Conservation (phyloP, 2,329 filamentous ascomycete species). For the Spiromastix sp. region DNA sequence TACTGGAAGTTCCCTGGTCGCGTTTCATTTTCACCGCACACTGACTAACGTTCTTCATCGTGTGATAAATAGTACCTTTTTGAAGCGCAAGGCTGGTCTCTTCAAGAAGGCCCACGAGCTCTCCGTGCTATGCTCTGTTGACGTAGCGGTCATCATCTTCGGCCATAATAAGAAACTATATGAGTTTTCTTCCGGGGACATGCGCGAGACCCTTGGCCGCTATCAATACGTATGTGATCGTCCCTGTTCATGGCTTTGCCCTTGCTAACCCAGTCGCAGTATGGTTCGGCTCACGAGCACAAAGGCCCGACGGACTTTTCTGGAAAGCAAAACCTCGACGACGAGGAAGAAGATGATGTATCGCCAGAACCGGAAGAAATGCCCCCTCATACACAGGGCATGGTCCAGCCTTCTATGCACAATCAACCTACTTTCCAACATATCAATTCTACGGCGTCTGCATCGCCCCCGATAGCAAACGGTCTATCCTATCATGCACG, state of each 20-base stretch:
- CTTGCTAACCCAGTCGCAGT: slow-evolving; percentile 44
- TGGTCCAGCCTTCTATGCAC: slow-evolving; percentile 62
- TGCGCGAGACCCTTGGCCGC: slow-evolving; percentile 77
- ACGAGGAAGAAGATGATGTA: slow-evolving; percentile 71
- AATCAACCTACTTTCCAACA: slow-evolving; percentile 62
- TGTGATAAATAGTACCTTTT: slow-evolving; percentile 62
- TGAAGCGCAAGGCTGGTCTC: slow-evolving; percentile 95
- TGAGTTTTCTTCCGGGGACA: slow-evolving; percentile 90
- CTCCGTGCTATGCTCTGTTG: slow-evolving; percentile 93
- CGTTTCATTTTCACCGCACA: slow-evolving; percentile 3
- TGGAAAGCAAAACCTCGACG: slow-evolving; percentile 62
- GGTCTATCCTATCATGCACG: slow-evolving; percentile 61
- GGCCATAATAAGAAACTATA: slow-evolving; percentile 98
- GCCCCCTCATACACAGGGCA: slow-evolving; percentile 38
- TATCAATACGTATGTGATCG: slow-evolving; percentile 72
- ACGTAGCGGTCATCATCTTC: slow-evolving; percentile 97
- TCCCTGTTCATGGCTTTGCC: neutral
- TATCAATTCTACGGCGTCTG: slow-evolving; percentile 74
- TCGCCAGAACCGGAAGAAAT: slow-evolving; percentile 61
- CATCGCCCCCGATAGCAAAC: slow-evolving; percentile 78
- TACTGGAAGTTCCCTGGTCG: slow-evolving; percentile 13
- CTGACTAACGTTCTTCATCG: too few relatives aligned
- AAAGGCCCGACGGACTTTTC: slow-evolving; percentile 91
- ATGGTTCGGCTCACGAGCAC: slow-evolving; percentile 87
- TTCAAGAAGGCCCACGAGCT: slow-evolving; percentile 99